Base-by-base conservation (phyloP, 2,329 filamentous ascomycete species). In the Ophiobolus disseminans region DNA sequence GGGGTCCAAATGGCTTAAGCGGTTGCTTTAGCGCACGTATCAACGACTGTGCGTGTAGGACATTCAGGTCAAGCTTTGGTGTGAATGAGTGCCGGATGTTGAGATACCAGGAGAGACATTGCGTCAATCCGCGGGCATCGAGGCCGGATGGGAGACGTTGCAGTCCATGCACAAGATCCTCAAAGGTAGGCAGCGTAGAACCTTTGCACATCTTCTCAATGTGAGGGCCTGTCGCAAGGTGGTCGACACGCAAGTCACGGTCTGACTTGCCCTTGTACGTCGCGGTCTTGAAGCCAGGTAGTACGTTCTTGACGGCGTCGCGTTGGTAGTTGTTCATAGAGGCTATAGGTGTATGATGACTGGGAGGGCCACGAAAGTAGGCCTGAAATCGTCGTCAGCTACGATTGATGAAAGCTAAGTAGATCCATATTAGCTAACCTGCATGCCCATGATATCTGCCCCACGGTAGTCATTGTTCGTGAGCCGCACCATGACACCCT, bases 21-120 rank as follows among this genome's bases (percentile, higher is more conserved):
- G 62, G 60, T 1, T 44, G 22, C 4, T 45, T 42, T 11, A 68
- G 46, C 0, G 61, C 65, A 2, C 59, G 51, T 1, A 58, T 43
- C 6, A 70, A 45, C 3, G 59, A 45, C 34, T 63, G 65, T 2
- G 58, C 51, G 25, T 70, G 65, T 28, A 68, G 46, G 0, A 68
- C 62, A 16, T 63, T 68, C 3, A 68, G 31, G 2, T 66, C 47
- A 0, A 70, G 50, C n/a, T 16, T 40, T 2, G 64, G 64, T 0
- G 45, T 57, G 28, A 68, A 68, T 1, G 40, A 40, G 11, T 57
- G 30, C 0, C 53, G 38, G 3, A 53, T 16, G 4, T 39, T 17
- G 6, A 62, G 35, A 26, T 62, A 68, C 65, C 63, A 68, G 0
- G 31, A 35, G 16, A 68, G 9, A 35, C 57, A 58, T 19, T 57